Base-by-base conservation (phyloP, 495 filamentous ascomycete species). In the Chaetomium cochliodes region DNA sequence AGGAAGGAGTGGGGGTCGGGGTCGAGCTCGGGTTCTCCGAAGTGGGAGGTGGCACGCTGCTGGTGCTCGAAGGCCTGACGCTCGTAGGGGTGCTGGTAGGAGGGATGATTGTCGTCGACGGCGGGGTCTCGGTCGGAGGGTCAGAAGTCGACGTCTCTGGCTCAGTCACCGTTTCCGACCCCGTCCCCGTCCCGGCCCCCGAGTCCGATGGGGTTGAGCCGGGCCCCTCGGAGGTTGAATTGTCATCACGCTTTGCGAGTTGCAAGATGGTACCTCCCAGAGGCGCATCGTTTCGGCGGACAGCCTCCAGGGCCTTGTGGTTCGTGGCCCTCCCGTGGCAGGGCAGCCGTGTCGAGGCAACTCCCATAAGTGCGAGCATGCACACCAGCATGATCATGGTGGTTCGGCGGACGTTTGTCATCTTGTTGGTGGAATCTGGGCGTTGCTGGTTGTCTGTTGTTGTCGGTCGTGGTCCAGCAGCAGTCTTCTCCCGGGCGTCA, bases 181-280 rank as follows among this genome's bases (percentile, higher is more conserved):
- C 22, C 23, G 50, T 53, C 25, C 2, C 11, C 8, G 15, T 57
- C 39, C 53, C 60, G 2, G 60, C 30, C 18, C 33, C 1, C 15
- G 37, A 39, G 20, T 11, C 23, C 33, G 58, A 58, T n/a, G 59
- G 26, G 39, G 57, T 11, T 44, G 18, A 12, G 49, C 7, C 22
- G 52, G 20, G 13, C 57, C 42, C 53, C 44, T 28, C 20, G 54
- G 51, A 42, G 23, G 64, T 62, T 15, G 67, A 67, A 2, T 67
- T 67, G 60, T 72, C 72, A 12, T 77, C 71, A n/a, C 80, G 76
- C 65, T 72, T 78, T 3, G 75, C 77, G 62, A 81, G 51, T 60
- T 71, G 74, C 47, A 77, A 65, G 44, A 77, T 70, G 13, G 73
- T 70, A 8, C 74, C 72, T 28, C 74, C 77, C 20, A 77, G 60